Evolutionary conservation across 225 moss, liverwort and hornwort species (phyloP).

Genomic region (Antitrichia curtipendula): DNA sequence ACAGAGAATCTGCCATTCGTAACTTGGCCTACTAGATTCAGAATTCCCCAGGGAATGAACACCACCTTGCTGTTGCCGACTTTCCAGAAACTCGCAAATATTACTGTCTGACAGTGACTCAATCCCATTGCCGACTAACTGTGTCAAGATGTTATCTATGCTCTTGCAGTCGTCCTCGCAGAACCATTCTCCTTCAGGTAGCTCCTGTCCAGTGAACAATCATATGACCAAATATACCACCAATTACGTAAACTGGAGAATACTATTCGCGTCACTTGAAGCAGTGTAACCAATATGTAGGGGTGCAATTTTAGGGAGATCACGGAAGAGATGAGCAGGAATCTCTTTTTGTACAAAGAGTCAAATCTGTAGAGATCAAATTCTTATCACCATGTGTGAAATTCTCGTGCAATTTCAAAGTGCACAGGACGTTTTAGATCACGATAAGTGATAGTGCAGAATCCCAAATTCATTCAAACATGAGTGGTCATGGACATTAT

Average conservation of each 20-base stretch:
- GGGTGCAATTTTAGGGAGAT: background rate
- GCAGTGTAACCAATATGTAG: background rate
- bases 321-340: no score
- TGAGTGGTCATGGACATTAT: background rate
- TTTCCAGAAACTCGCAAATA: slow-evolving; percentile 51
- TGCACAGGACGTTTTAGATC: background rate
- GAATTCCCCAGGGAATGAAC: background rate
- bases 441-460: background rate
- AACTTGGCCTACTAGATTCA: slow-evolving; percentile 12
- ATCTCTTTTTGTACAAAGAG: background rate
- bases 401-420: background rate
- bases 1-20: slow-evolving; percentile 85
- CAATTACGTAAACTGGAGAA: background rate
- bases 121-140: slow-evolving; percentile 68
- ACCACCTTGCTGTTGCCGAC: slow-evolving; percentile 14
- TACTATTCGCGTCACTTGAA: background rate
- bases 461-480: background rate
- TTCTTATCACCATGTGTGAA: background rate
- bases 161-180: slow-evolving; percentile 69
- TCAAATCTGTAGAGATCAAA: background rate
- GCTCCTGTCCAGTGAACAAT: slow-evolving; percentile 30
- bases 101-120: slow-evolving; percentile 58
- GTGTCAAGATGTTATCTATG: slow-evolving; percentile 58
- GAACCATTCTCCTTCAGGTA: slow-evolving; percentile 94
- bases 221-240: background rate